Percentiles rank a stretch among this genome's conserved stretches.
Conservation (phyloP, 805 yeast species). For the Ogataea wickerhamii region DNA sequence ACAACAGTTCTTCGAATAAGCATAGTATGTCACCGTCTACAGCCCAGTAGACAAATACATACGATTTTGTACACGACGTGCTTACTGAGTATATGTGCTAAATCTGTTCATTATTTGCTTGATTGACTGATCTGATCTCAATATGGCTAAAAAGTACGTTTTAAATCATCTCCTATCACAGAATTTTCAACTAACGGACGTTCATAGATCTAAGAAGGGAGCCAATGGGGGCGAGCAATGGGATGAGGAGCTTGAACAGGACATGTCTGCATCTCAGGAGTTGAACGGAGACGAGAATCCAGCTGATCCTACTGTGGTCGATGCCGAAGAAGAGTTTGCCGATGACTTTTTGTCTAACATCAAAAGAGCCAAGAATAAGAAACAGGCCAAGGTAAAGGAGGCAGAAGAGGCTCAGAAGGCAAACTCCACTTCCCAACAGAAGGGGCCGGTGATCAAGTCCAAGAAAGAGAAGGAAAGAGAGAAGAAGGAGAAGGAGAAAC, state of each 20-base stretch:
- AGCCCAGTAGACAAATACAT: not conserved
- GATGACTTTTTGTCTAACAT: slow-evolving; percentile 81
- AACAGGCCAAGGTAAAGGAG: slow-evolving; percentile 62
- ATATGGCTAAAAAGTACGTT: not conserved
- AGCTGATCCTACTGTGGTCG: slow-evolving; percentile 28
- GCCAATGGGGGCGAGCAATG: slow-evolving; percentile 70
- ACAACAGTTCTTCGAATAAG: too few relatives aligned
- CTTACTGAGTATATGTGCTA: not conserved
- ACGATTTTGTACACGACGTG: not conserved
- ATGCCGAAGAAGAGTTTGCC: slow-evolving; percentile 44
- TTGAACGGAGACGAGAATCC: slow-evolving; percentile 38
- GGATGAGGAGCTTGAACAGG: slow-evolving; percentile 69
- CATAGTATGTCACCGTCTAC: slow-evolving; percentile 1
- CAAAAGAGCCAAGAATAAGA: slow-evolving; percentile 74
- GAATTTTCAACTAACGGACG: too few relatives aligned
- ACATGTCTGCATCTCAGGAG: slow-evolving; percentile 51
- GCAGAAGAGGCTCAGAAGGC: slow-evolving; percentile 47
- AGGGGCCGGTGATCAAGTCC: slow-evolving; percentile 72
- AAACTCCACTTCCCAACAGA: slow-evolving; percentile 19
- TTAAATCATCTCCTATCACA: too few relatives aligned
- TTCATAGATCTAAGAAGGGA: slow-evolving; percentile 44
- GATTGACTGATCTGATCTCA: slow-evolving; percentile 1
- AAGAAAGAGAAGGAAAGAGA: slow-evolving; percentile 95
- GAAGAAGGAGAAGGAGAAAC: slow-evolving; percentile 89
- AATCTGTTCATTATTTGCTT: not conserved